These are phyloP conservation scores for Scedosporium boydii DNA, from an alignment of 2,329 filamentous ascomycete species.

Conservation along the genomic window DNA sequence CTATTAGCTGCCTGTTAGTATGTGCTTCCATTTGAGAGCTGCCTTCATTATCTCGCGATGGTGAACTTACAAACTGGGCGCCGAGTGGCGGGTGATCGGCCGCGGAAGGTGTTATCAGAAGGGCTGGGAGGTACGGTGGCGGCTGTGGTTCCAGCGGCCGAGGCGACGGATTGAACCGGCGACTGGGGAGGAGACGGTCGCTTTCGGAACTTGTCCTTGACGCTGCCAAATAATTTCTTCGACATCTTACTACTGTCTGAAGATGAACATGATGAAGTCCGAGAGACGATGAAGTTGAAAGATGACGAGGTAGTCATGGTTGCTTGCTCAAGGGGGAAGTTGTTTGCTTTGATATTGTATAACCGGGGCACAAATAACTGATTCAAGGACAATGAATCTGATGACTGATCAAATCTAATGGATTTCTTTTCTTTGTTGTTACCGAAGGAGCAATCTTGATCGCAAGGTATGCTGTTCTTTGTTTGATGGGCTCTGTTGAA, in stretches of 20 bases:
- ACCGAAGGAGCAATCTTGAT: no score
- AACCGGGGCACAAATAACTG: neutral
- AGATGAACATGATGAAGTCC: neutral
- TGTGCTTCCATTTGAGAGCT: neutral
- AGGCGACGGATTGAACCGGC: conserved; percentile 8
- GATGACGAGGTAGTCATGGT: neutral
- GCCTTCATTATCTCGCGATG: neutral
- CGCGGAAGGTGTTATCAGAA: conserved; percentile 11
- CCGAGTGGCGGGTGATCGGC: conserved; percentile 10
- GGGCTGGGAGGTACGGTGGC: neutral
- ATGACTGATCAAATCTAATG: no score
- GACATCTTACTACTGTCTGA: conserved; percentile 9
- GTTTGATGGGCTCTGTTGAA: no score
- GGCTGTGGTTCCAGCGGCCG: neutral
- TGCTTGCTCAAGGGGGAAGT: neutral
- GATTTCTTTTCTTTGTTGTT: no score
- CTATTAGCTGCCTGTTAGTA: neutral
- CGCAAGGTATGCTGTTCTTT: no score
- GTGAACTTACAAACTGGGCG: conserved; percentile 12
- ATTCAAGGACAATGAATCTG: neutral
- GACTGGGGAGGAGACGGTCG: conserved; percentile 6
- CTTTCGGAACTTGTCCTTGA: conserved; percentile 25
- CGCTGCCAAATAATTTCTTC: conserved; percentile 16
- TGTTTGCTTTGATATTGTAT: neutral
- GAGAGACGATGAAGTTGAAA: neutral